Base-by-base conservation (phyloP, 2,329 filamentous ascomycete species). In the Pestalotiopsis sp. region DNA sequence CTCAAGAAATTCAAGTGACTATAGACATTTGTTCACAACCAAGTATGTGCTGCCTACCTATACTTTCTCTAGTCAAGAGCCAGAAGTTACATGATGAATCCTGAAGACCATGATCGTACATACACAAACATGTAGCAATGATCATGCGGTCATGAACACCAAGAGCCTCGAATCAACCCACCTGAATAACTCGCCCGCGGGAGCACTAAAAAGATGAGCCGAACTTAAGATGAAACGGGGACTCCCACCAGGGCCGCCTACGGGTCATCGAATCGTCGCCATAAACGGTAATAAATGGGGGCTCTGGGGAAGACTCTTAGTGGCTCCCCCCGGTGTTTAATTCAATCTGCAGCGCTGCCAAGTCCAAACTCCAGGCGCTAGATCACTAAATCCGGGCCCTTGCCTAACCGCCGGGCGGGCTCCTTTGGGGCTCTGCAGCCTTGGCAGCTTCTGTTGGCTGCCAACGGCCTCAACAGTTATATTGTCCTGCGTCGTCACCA, bases 191-290 rank as follows among this genome's bases (percentile, higher is more conserved):
- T 17, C 38, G n/a, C 61, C 61, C 45, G 45, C 39, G 41, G 61
- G 20, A 23, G 52, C 27, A 31, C 61, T 49, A 62, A 20, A 17
- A 36, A 39, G 31, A 64, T 49, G 36, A 64, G 61, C 61, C 61
- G 61, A 49, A 23, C 11, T 64, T 52, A 49, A 64, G 61, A 64
- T 64, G 61, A 64, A 64, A 64, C 61, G 13, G 25, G 9, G 36
- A 49, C 38, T 38, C 7, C 20, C 36, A 38, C 27, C 27, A 31
- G 27, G 20, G 39, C 38, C 61, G 31, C 12, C 41, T 25, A 64
- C 38, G 4, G 45, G 45, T 52, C n/a, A 52, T n/a, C 17, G 45
- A 52, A 52, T 52, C 4, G 17, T 52, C 14, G 45, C 45, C 45
- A 52, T 5, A 52, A 52, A n/a, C 20, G 45, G 45, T 9, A 52